A percentile compares a stretch with the other conserved stretches of the same genome.
Conservation (phyloP, 108 stramenopile genomes). For the Bacterosira constricta region DNA sequence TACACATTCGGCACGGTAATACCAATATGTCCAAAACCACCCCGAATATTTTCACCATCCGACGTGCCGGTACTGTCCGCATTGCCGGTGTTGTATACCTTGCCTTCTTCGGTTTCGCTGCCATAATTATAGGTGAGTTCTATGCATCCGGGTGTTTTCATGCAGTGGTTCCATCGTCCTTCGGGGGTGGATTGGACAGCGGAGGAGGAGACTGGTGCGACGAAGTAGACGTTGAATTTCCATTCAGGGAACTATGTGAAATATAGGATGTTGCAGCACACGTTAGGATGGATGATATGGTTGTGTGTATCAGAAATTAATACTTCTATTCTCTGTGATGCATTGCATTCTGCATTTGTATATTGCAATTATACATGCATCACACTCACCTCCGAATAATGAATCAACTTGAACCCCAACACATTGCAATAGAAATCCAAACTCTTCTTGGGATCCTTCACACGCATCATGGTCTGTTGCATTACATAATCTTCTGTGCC, state of each 20-base stretch:
- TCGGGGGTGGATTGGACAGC: slow-evolving; percentile 15
- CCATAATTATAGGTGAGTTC: slow-evolving; percentile 62
- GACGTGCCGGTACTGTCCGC: slow-evolving; percentile 55
- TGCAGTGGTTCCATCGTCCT: slow-evolving; percentile 49
- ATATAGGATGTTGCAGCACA: neutral
- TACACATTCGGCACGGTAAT: slow-evolving; percentile 59
- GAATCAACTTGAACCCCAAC: slow-evolving; percentile 50
- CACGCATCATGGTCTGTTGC: slow-evolving; percentile 89
- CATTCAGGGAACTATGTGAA: slow-evolving; percentile 47
- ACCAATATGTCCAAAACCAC: slow-evolving; percentile 57
- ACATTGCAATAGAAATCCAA: slow-evolving; percentile 76
- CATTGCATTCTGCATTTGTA: too few species aligned
- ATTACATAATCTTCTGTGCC: slow-evolving; percentile 76
- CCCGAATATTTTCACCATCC: slow-evolving; percentile 35
- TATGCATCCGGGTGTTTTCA: slow-evolving; percentile 56
- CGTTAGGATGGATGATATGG: too few species aligned
- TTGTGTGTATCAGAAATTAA: too few species aligned
- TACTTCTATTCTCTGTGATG: too few species aligned
- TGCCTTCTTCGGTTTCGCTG: slow-evolving; percentile 39
- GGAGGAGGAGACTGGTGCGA: slow-evolving; percentile 46
- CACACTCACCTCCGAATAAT: slow-evolving; percentile 42
- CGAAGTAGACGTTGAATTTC: slow-evolving; percentile 64
- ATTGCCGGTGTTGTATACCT: slow-evolving; percentile 58
- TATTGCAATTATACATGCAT: neutral
- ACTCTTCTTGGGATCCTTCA: slow-evolving; percentile 71